Evolutionary conservation across 2,329 filamentous ascomycete genomes (phyloP), one percentile per base, ranked within the genome.

Genomic region (Trichoderma sp.): DNA sequence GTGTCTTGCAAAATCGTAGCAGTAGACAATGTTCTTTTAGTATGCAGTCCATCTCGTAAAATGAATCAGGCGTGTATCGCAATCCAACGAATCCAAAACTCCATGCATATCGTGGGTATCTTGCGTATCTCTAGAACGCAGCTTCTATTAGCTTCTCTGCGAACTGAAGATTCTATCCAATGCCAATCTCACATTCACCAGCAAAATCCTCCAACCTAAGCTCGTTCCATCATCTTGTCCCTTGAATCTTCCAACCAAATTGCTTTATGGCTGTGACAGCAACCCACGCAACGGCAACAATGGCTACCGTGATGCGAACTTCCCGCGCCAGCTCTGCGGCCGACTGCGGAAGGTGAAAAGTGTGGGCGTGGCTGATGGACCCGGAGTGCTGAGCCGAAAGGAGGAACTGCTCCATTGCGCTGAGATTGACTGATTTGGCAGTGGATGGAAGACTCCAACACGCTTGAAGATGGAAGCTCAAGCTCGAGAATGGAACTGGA

Each of bases 371-470:
- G 24, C 47, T 58, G 43, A 74, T 72, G 13, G 70, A 59, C 13
- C 72, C 72, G 2, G 68, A 70, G 31, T 74, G 73, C 43, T 73
- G 68, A 3, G 71, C 73, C 27, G 72, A 68, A 19, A 74, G 65
- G 21, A 73, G 33, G n/a, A 73, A 74, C n/a, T 73, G 72, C 55
- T 74, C 73, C 73, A 74, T 74, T 61, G 52, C 24, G 55, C 43
- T 6, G 52, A 47, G 19, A 33, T 14, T 21, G 59, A n/a, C 11
- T 16, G 16, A 40, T 6, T 10, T 31, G 19, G 29, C 16, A 31
- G 6, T 47, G 65, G 27, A 10, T 29, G n/a, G 29, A 35, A 11
- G 43, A 14, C 16, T 19, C 3, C 7, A 11, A 16, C 16, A 52
- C 4, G 29, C 52, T 37, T 43, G 19, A 63, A 47, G 16, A 40